Base-by-base conservation (phyloP, 257 asterid species). In the Sherardia arvensis region DNA sequence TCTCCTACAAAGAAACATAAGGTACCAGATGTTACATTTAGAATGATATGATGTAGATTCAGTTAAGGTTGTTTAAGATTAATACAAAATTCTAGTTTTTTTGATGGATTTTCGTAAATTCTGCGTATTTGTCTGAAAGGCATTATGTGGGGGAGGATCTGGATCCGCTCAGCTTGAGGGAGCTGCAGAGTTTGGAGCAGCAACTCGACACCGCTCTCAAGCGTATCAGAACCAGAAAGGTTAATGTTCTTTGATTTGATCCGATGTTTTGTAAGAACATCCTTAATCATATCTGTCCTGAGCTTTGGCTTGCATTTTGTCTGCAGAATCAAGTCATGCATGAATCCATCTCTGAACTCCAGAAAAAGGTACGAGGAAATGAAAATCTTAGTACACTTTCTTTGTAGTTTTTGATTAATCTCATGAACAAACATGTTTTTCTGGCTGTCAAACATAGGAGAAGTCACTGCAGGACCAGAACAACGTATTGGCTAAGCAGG, bases 241-340 rank as follows among this genome's bases (percentile, higher is more conserved):
- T 20, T 1, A 9, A 5, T 4, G 8, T 15, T 25, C 28, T 53
- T 11, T 55, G 20, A 55, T 43, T 1, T n/a, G n/a, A n/a, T n/a
- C n/a, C n/a, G n/a, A 1, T 38, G 45, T 38, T n/a, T n/a, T n/a
- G 47, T 38, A 10, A 0, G 17, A 14, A 43, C 0, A 15, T 15
- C 21, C 17, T 43, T 43, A 43, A 43, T 43, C 20, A 4, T 26
- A n/a, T n/a, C n/a, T 55, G 32, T 9, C 57, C 14, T 45, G 3
- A 45, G 11, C 47, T 27, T 20, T 1, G 0, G 28, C 6, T 26
- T n/a, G 6, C 2, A 14, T 28, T 29, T 15, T 12, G 5, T 25
- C 28, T 33, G 77, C 93, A 88, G 97, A 87, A 87, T 74, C 97
- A 90, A 71, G 76, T 77, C 8, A 87, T 90, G 97, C 77, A 78